phyloP scores from a whole-genome alignment of 805 yeast genomes.

The Saccharomycodes ludwigii region DNA sequence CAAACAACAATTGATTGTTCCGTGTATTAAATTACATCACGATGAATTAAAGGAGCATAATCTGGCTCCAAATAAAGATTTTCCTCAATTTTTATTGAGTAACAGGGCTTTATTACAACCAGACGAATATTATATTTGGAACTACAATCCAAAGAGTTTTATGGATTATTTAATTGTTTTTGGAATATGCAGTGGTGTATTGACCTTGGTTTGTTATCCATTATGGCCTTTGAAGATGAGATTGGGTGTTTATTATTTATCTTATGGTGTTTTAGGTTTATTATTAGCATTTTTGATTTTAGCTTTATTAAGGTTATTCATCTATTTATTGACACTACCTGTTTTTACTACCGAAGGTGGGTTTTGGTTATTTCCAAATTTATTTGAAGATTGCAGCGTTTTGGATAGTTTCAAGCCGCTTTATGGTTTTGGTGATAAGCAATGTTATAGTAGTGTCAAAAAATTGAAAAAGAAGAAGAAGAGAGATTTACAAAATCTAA shows the following conservation, averaged over 20 bases:
- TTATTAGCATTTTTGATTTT: slow-evolving; percentile 63
- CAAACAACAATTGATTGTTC: slow-evolving; percentile 59
- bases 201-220: slow-evolving; percentile 72
- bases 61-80: slow-evolving; percentile 47
- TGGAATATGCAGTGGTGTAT: slow-evolving; percentile 43
- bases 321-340: slow-evolving; percentile 34
- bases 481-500: slow-evolving; percentile 14
- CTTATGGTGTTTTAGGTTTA: slow-evolving; percentile 63
- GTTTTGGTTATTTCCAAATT: slow-evolving; percentile 93
- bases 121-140: slow-evolving; percentile 76
- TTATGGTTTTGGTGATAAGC: slow-evolving; percentile 65
- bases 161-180: slow-evolving; percentile 28
- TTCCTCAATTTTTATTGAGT: slow-evolving; percentile 41
- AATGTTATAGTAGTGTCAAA: slow-evolving; percentile 21
- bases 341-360: slow-evolving; percentile 36
- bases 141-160: slow-evolving; percentile 51
- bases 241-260: slow-evolving; percentile 79
- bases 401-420: slow-evolving; percentile 82
- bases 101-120: slow-evolving; percentile 48
- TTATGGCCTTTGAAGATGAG: slow-evolving; percentile 91
- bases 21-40: slow-evolving; percentile 63
- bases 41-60: slow-evolving; percentile 50
- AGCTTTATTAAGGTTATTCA: slow-evolving; percentile 67
- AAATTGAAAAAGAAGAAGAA: slow-evolving; percentile 21
- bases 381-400: slow-evolving; percentile 91